phyloP scores from a whole-genome alignment of 257 asterid species.

The Cinchona pubescens region DNA sequence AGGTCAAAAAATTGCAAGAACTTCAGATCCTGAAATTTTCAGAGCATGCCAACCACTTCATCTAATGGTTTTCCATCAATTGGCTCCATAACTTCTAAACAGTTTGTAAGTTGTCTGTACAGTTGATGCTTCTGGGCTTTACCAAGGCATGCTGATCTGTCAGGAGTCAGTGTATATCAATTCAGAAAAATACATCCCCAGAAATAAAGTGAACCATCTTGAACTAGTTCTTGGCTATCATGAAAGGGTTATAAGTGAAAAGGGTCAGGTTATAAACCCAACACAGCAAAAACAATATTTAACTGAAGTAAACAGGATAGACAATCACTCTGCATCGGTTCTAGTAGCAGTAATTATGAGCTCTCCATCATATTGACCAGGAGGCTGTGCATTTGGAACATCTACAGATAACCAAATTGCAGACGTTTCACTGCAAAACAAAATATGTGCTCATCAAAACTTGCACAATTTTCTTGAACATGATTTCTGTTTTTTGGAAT shows the following conservation, averaged over 20 bases:
- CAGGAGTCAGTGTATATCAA: conserved; percentile 30
- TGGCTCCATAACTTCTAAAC: conserved; percentile 81
- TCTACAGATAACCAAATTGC: conserved; percentile 81
- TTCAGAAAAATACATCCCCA: conserved; percentile 14
- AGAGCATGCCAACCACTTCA: conserved; percentile 74
- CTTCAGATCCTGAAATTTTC: conserved; percentile 23
- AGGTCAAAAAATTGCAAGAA: conserved; percentile 8
- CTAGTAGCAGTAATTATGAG: conserved; percentile 70
- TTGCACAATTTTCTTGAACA: neutral
- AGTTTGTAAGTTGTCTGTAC: conserved; percentile 59
- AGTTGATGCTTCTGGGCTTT: conserved; percentile 70
- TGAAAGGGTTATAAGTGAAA: conserved; percentile 4
- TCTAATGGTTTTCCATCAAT: conserved; percentile 65
- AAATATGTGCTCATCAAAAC: conserved; percentile 13
- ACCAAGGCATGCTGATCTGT: conserved; percentile 55
- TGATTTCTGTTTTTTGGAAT: neutral
- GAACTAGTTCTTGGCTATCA: conserved; percentile 10
- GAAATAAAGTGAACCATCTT: conserved; percentile 9
- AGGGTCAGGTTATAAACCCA: conserved; percentile 14
- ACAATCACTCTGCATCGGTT: conserved; percentile 71
- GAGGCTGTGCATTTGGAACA: conserved; percentile 78
- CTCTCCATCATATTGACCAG: conserved; percentile 97
- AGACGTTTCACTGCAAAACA: conserved; percentile 70
- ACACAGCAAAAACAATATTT: conserved; percentile 23
- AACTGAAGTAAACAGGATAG: conserved; percentile 41